Base-by-base conservation (phyloP, 2,329 filamentous ascomycete genomes). In the Sporothrix variecibatus region DNA sequence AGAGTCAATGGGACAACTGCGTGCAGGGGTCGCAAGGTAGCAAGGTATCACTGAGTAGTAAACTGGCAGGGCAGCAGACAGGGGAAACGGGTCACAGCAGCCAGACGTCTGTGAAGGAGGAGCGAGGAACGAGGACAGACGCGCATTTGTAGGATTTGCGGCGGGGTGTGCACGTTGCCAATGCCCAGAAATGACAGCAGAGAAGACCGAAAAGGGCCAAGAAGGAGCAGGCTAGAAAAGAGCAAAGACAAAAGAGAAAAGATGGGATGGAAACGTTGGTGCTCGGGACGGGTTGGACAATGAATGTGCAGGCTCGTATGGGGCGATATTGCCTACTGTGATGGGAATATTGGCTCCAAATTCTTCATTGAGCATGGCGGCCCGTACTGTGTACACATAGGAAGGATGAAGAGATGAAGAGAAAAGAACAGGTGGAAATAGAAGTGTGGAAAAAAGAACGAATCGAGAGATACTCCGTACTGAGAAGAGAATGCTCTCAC, bases 301-400 rank as follows among this genome's bases (percentile, higher is more conserved):
- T 12, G 34, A 20, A 12, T 67, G 62, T 12, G 62, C 23, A 28
- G 38, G 65, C 65, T 68, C 70, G 43, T 43, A 72, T 38, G 38
- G 68, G 73, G 40, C 72, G 71, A 49, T 73, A 71, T 71, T 73
- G 67, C 60, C 17, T 58, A 68, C 8, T 34, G 34, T 34, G 34
- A 34, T 51, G 72, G 34, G 43, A 31, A 76, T 74, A 74, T 73
- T 76, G 49, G 65, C 34, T 62, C 23, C n/a, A 40, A 56, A 38
- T 49, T 62, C 70, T 51, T 65, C 73, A 72, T 73, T 74, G 28
- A 69, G 62, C 58, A 75, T 71, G 72, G 74, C 70, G 70, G 72
- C 70, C 74, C 51, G 17, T 12, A n/a, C n/a, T n/a, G n/a, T n/a
- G n/a, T n/a, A n/a, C n/a, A n/a, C n/a, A n/a, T n/a, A n/a, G n/a